These are phyloP conservation scores for Chlorella variabilis DNA, from an alignment of 163 green algal species.

Conservation along the genomic window DNA sequence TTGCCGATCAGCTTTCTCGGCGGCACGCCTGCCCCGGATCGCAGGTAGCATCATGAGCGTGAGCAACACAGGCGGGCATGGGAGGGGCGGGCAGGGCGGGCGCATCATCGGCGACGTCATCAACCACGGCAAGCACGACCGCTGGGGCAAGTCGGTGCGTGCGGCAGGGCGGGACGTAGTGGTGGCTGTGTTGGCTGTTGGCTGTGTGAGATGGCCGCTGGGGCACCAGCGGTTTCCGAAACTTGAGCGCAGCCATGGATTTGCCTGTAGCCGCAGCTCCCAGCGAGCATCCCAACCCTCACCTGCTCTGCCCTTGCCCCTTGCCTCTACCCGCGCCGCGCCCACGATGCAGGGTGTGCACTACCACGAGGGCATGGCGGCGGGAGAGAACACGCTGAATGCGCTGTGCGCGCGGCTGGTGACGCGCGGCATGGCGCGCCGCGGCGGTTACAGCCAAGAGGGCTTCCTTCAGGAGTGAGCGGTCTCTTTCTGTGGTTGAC, in stretches of 20 bases:
- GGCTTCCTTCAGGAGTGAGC: slow-evolving; percentile 45
- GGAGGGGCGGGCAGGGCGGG: slow-evolving; percentile 64
- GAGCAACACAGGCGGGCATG: slow-evolving; percentile 72
- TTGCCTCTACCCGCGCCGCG: too few relatives aligned
- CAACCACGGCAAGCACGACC: slow-evolving; percentile 77
- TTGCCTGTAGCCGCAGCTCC: too few relatives aligned
- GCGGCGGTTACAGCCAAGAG: slow-evolving; percentile 36
- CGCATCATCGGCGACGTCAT: slow-evolving; percentile 71
- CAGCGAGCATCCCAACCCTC: too few relatives aligned
- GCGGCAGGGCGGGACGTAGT: too few relatives aligned
- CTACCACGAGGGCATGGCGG: slow-evolving; percentile 74
- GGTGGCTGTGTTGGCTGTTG: not conserved
- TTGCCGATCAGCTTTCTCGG: not conserved
- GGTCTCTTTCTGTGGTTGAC: not conserved
- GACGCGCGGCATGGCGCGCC: slow-evolving; percentile 56
- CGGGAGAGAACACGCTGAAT: slow-evolving; percentile 80
- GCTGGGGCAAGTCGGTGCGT: slow-evolving; percentile 64
- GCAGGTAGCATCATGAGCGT: slow-evolving; percentile 72
- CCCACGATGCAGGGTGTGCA: slow-evolving; percentile 46
- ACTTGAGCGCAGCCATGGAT: too few relatives aligned
- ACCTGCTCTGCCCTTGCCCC: too few relatives aligned
- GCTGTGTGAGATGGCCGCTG: too few relatives aligned
- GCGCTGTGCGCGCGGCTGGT: slow-evolving; percentile 68
- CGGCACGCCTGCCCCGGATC: not conserved
- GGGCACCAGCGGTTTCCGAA: too few relatives aligned